These are phyloP conservation scores for Fusarium euwallaceae DNA, from an alignment of 2,329 filamentous ascomycete species.

Conservation along the genomic window DNA sequence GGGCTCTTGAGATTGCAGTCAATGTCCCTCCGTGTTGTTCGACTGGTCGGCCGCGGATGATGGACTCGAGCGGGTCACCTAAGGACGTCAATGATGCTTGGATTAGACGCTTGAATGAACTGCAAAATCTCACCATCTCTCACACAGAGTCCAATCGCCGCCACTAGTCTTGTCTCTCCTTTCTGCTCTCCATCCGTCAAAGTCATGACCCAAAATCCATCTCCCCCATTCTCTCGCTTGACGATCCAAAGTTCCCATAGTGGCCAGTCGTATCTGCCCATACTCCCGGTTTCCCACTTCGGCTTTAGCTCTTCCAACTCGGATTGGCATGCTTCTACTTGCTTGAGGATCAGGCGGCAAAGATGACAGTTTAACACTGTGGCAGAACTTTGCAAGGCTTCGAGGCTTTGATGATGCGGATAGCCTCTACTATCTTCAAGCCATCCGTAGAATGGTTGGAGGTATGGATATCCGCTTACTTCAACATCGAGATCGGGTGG, in stretches of 20 bases:
- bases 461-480: background rate
- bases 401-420: background rate
- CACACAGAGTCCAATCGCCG: constrained; percentile 15
- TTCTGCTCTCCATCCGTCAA: background rate
- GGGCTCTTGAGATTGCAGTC: background rate
- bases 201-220: constrained; percentile 18
- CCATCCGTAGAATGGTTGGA: background rate
- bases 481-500: background rate
- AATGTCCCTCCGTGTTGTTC: background rate
- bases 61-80: background rate
- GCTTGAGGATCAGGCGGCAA: background rate
- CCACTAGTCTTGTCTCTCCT: background rate
- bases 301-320: background rate
- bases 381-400: background rate
- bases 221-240: background rate
- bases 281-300: background rate
- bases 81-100: background rate
- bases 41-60: background rate
- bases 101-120: background rate
- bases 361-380: background rate
- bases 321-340: background rate
- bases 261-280: background rate
- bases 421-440: background rate
- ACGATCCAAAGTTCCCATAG: constrained; percentile 16
- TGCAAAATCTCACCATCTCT: background rate